Evolutionary conservation across 306 rosid genomes (phyloP).

Genomic region (Ammopiptanthus mongolicus): DNA sequence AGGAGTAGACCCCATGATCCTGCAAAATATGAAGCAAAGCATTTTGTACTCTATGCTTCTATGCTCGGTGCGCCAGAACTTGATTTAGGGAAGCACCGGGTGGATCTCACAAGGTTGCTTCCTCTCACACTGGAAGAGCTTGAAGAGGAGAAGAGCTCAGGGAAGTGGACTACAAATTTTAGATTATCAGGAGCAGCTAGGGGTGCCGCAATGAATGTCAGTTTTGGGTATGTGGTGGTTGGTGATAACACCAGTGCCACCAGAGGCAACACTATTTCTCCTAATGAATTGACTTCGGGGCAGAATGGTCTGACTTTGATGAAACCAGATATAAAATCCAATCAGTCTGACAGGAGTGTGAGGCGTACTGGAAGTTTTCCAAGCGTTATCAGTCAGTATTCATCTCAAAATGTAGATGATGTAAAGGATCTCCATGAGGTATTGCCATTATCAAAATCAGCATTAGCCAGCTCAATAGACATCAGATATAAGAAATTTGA

Average conservation of each 20-base stretch:
- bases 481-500: constrained; percentile 41
- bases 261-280: constrained; percentile 24
- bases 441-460: constrained; percentile 39
- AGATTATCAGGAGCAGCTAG: constrained; percentile 68
- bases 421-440: constrained; percentile 80
- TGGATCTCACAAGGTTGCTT: constrained; percentile 82
- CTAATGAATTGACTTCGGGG: constrained; percentile 30
- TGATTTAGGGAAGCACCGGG: constrained; percentile 86
- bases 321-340: constrained; percentile 21
- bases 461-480: constrained; percentile 50
- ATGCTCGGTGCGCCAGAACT: constrained; percentile 44
- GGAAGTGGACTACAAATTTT: constrained; percentile 80
- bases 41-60: constrained; percentile 70
- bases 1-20: constrained; percentile 70
- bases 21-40: constrained; percentile 89
- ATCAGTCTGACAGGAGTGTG: constrained; percentile 31
- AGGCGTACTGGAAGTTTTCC: constrained; percentile 43
- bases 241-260: constrained; percentile 36
- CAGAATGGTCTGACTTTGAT: constrained; percentile 28
- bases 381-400: not conserved
- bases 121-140: constrained; percentile 88
- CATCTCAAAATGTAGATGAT: constrained; percentile 38
- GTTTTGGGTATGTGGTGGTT: constrained; percentile 72
- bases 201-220: constrained; percentile 77
- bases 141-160: constrained; percentile 72